Evolutionary conservation across 441 rosid species (phyloP), one percentile per base, ranked within the genome.

Genomic region (Euphorbia celastroides): DNA sequence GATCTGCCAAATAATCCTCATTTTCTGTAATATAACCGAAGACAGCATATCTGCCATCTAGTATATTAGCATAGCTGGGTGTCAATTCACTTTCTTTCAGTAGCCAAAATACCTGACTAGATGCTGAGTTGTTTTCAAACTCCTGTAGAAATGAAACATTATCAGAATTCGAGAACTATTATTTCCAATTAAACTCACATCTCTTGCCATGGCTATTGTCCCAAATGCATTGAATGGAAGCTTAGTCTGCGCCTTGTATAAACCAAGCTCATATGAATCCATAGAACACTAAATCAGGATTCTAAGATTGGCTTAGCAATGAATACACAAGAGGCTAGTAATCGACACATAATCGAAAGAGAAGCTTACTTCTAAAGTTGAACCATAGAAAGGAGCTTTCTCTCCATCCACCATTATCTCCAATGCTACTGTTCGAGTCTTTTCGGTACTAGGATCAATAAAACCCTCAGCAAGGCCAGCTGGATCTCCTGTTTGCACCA

Each of bases 161-260:
- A 28, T 59, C n/a, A 34, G 57, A 58, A 22, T 50, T 31, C 23
- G 50, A 57, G 41, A 14, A 23, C 20, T 7, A 38, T 20, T 16
- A 19, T 26, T 57, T 67, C 20, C 20, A 70, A 58, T 41, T 59
- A 42, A 25, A 30, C 96, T 83, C 74, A 94, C 99, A 50, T 91
- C 99, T 82, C 99, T 86, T 57, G 99, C 99, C 99, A 91, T 94
- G 42, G 97, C 97, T 97, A 94, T 91, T 28, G 99, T 89, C 75
- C 99, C 99, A 66, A 94, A 94, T 42, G 97, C 99, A 73, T 91
- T 94, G 79, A 94, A 94, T 66, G 99, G 99, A 76, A 94, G 92
- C 88, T 69, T 84, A 2, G 97, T 93, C 69, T 94, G 99, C 76
- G 99, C 96, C 88, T 91, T 94, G 87, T 94, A 91, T 5, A 94